phyloP scores from a whole-genome alignment of 2,329 filamentous ascomycete species.

The Aspergillus chevalieri region DNA sequence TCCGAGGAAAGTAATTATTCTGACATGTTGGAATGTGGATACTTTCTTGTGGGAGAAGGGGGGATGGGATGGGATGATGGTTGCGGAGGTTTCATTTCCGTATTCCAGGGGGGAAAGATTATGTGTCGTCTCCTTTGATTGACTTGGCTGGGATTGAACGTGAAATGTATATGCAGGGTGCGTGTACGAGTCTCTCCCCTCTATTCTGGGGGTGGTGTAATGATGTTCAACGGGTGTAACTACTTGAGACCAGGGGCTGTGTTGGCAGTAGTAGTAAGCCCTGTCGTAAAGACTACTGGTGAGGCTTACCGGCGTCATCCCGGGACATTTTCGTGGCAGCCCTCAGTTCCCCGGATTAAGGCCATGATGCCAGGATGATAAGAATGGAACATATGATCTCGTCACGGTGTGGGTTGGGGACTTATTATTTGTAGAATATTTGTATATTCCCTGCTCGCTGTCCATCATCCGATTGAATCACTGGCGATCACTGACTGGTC shows the following conservation, averaged over 20 bases:
- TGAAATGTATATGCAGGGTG: no score
- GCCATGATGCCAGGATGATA: not conserved
- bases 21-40: not conserved
- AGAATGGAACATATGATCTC: not conserved
- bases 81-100: conserved; percentile 16
- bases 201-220: no score
- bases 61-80: conserved; percentile 9
- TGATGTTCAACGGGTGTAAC: no score
- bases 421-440: no score
- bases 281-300: conserved; percentile 1
- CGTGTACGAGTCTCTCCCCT: no score
- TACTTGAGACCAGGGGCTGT: not conserved
- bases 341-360: conserved; percentile 2
- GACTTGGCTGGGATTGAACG: no score
- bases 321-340: conserved; percentile 19
- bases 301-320: conserved; percentile 7
- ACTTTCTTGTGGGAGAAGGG: conserved; percentile 1
- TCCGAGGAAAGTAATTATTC: no score
- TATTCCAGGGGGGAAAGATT: not conserved
- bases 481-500: no score
- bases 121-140: not conserved
- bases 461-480: no score
- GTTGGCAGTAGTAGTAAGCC: no score
- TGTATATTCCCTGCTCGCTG: no score
- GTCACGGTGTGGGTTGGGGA: no score